Base-by-base conservation (phyloP, 2,329 filamentous ascomycete species). In the Penicillium fuscoglaucum region DNA sequence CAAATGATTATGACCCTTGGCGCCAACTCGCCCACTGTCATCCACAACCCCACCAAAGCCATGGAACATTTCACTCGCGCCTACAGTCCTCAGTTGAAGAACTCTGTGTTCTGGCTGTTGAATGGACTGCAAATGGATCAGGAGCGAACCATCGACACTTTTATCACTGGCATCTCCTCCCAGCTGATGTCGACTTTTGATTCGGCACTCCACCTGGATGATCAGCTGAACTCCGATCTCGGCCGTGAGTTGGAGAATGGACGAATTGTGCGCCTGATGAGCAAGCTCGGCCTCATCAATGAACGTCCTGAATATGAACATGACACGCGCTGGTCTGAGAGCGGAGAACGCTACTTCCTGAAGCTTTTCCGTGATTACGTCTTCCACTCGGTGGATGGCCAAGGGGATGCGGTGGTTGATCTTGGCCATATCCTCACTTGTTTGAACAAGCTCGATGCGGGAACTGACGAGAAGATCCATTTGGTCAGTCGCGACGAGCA, bases 301-400 rank as follows among this genome's bases (percentile, higher is more conserved):
- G 95, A 99, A 74, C 87, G 95, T 12, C 90, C 89, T 1, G 93
- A 98, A 70, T 89, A 90, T 61, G 90, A 91, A 53, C 86, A 87
- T 41, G 89, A 93, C 61, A 79, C 83, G 0, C 82, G 85, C 49
- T 99, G 95, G 93, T 90, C 91, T 5, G 93, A 98, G 74, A 95
- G 90, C 48, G 93, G 93, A 28, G 91, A 96, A 68, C 86, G 93
- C 29, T 98, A 96, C 73, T 90, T 91, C 72, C 82, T 99, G 63
- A 97, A 96, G 77, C 83, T 99, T 9, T 98, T 98, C 80, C 86
- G 95, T 50, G 95, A 99, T 76, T 98, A 96, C 68, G 91, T 97
- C 41, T 99, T 98, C 77, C 95, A 99, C 74, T 93, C 96, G 70
- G 92, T 97, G 13, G 92, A 98, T 72, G 84, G 85, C 31, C 87